Evolutionary conservation across 108 stramenopile genomes (phyloP).

Genomic region (Fragilariopsis cylindrus): DNA sequence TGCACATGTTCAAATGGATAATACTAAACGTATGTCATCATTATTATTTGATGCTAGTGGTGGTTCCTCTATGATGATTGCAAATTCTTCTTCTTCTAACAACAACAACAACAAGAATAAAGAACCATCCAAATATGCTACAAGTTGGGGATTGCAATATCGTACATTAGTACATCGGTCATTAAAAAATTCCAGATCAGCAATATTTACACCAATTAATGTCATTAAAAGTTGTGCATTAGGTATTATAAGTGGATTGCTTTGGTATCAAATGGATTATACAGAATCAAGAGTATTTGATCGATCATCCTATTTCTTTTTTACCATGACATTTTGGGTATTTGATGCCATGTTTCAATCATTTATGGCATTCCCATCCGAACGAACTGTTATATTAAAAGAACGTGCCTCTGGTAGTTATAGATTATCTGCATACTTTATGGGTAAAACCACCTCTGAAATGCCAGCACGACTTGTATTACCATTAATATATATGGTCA

Average conservation of each 20-base stretch:
- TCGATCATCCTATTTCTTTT: constrained; percentile 62
- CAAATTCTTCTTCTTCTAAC: background rate
- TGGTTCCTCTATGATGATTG: background rate
- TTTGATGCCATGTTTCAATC: constrained; percentile 76
- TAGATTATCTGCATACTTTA: constrained; percentile 69
- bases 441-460: constrained; percentile 72
- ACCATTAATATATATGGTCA: constrained; percentile 61
- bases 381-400: constrained; percentile 65
- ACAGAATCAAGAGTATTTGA: constrained; percentile 57
- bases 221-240: constrained; percentile 61
- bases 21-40: background rate
- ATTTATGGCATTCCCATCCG: constrained; percentile 63
- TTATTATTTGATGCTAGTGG: background rate
- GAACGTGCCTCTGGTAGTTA: constrained; percentile 69
- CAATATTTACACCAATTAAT: constrained; percentile 72
- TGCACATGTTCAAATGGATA: constrained; percentile 6
- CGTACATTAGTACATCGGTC: constrained; percentile 54
- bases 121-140: constrained; percentile 48
- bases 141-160: constrained; percentile 60
- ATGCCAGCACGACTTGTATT: constrained; percentile 56
- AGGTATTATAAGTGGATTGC: constrained; percentile 57
- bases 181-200: constrained; percentile 65
- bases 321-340: constrained; percentile 79
- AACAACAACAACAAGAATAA: constrained; percentile 6
- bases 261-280: constrained; percentile 63